Base-by-base conservation (phyloP, 225 moss, liverwort and hornwort species). In the Sphagnum contortum region DNA sequence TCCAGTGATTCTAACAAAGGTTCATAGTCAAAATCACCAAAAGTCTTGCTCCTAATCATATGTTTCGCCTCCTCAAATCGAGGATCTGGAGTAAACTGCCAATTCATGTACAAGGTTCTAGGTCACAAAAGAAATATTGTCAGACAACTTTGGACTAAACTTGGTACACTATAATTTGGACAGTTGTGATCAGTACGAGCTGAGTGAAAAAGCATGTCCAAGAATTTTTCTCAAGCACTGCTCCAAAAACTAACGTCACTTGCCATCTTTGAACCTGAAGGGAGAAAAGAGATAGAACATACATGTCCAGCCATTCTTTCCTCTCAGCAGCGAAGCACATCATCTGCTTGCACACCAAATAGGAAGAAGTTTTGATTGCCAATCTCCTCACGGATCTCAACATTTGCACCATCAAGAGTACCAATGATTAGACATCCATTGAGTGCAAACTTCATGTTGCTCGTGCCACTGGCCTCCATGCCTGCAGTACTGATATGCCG, bases 381-480 rank as follows among this genome's bases (percentile, higher is more conserved):
- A 64, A 77, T 65, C 5, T 79, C 88, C 65, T 86, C 73, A 8
- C 81, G 74, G 64, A 91, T 91, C 72, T 91, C 91, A 56, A 91
- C 79, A 68, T 91, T 88, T 0, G 88, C 91, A 50, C 88, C 91
- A 51, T 91, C 91, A 52, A 91, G 79, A 59, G 91, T 91, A 56
- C 91, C 91, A 50, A 91, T 77, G 50, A 91, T 86, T 68, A 91
- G 72, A 45, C 91, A 83, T 47, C 88, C 91, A 64, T 91, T 88
- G 55, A 91, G 80, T 56, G 83, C 88, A 56, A 91, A 91, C 71
- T 91, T 91, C 88, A 91, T 91, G 69, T 91, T 91, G 51, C 81
- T 81, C n/a, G 91, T 88, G 57, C 91, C 91, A 59, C 91, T 91
- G 45, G 91, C 91, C 72, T 88, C 88, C 91, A 88, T 88, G 62